Evolutionary conservation across 352 stramenopile genomes (phyloP), one percentile per base, ranked within the genome.

Genomic region (Globisporangium spiculum): DNA sequence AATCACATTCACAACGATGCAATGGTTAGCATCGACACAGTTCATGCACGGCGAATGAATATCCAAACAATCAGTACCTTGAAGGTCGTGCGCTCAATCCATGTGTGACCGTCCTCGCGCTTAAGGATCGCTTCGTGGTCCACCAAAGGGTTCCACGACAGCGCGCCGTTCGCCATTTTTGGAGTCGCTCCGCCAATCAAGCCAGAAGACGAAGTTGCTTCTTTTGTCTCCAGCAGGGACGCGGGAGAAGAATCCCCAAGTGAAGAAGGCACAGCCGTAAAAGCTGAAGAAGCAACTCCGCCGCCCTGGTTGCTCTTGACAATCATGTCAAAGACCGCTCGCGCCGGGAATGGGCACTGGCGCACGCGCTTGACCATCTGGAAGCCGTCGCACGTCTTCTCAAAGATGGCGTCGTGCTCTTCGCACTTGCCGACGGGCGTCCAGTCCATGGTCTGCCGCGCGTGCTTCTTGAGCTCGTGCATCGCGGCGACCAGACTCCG

Each of bases 291-390:
- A 4, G 14, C 22, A 30, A 27, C 1, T 12, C n/a, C 20, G 14
- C n/a, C 24, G 9, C 57, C 41, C 69, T 70, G 56, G 67, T 64
- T 56, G 68, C 70, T 72, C 50, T 80, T 88, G 24, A 83, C 83
- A 36, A 91, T 77, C 73, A 89, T 81, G 63, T 92, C 86, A 61
- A 91, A 94, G 32, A 92, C 67, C 0, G 86, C 84, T 14, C 86
- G 82, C 34, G 86, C 81, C 50, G 86, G 86, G 57, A 91, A 94
- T 14, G 75, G 65, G 52, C 85, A 87, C 38, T 72, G 81, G 5
- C 76, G 77, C 27, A 89, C 73, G 7, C 86, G 76, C 63, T 94
- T 94, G 59, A 91, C 57, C 74, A 89, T 85, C 58, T 75, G 78
- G 54, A 91, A 94, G 4, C 83, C 77, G 30, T 91, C 86, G 6